phyloP scores from a whole-genome alignment of 441 rosid genomes.

The Adansonia gregorii region DNA sequence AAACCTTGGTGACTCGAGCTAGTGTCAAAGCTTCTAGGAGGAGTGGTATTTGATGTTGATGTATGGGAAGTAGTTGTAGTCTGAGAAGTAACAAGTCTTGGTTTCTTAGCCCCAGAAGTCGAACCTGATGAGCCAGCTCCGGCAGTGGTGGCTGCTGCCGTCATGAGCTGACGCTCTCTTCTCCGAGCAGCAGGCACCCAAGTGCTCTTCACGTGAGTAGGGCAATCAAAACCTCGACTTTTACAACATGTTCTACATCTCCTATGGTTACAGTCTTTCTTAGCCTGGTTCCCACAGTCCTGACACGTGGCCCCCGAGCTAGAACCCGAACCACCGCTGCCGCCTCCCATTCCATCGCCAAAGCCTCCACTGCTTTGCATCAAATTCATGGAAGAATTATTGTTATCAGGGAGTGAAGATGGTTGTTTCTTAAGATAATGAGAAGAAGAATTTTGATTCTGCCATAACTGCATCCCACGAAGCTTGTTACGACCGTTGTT shows the following conservation, averaged over 20 bases:
- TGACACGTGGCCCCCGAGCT: slow-evolving; percentile 75
- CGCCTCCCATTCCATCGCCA: slow-evolving; percentile 36
- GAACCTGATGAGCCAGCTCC: slow-evolving; percentile 58
- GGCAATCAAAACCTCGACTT: slow-evolving; percentile 86
- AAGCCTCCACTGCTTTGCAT: slow-evolving; percentile 31
- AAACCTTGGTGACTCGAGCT: slow-evolving; percentile 86
- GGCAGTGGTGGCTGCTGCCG: slow-evolving; percentile 30
- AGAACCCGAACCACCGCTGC: slow-evolving; percentile 47
- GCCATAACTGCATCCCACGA: slow-evolving; percentile 71
- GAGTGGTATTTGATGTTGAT: slow-evolving; percentile 81
- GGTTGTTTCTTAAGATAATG: slow-evolving; percentile 48
- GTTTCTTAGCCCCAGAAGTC: slow-evolving; percentile 74
- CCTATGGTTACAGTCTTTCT: slow-evolving; percentile 81
- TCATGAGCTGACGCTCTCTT: slow-evolving; percentile 81
- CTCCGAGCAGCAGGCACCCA: slow-evolving; percentile 93
- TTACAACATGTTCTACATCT: slow-evolving; percentile 94
- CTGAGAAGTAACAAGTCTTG: slow-evolving; percentile 66
- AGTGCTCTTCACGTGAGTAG: slow-evolving; percentile 94
- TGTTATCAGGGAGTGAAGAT: slow-evolving; percentile 42
- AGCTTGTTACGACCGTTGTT: slow-evolving; percentile 41
- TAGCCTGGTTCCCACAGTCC: slow-evolving; percentile 97
- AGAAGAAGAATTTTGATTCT: slow-evolving; percentile 45
- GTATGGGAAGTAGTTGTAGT: slow-evolving; percentile 67
- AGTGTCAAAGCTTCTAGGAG: slow-evolving; percentile 87
- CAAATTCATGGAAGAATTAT: slow-evolving; percentile 36